phyloP scores from a whole-genome alignment of 2,329 filamentous ascomycete species.

The Penicillium sp. region DNA sequence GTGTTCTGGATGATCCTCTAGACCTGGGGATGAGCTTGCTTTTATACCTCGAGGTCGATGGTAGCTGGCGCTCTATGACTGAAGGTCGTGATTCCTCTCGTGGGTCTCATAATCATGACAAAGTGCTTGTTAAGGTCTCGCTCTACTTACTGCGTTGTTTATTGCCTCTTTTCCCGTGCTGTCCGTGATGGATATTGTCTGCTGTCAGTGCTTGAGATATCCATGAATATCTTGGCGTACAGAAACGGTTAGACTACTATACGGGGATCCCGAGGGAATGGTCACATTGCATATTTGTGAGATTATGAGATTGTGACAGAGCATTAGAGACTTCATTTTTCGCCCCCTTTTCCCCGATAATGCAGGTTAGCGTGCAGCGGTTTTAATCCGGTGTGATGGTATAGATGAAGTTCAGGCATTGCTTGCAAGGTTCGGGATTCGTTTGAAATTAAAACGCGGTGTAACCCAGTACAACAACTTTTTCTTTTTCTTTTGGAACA shows the following conservation, averaged over 20 bases:
- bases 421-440: background rate
- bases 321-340: background rate
- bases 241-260: background rate
- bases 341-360: background rate
- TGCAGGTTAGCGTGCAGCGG: background rate
- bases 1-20: background rate
- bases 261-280: background rate
- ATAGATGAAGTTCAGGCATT: background rate
- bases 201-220: constrained; percentile 2
- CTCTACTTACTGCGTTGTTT: background rate
- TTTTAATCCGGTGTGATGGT: background rate
- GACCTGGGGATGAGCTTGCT: background rate
- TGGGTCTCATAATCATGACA: constrained; percentile 7
- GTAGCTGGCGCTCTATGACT: background rate
- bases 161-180: background rate
- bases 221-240: background rate
- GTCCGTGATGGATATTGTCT: background rate
- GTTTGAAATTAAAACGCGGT: background rate
- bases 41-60: constrained; percentile 3
- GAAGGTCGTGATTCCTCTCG: background rate
- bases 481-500: background rate
- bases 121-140: background rate
- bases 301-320: constrained; percentile 3
- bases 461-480: background rate
- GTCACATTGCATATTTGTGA: background rate